These are phyloP conservation scores for Iodosphaeria phyllophila DNA, from an alignment of 2,329 filamentous ascomycete genomes.

Conservation along the genomic window DNA sequence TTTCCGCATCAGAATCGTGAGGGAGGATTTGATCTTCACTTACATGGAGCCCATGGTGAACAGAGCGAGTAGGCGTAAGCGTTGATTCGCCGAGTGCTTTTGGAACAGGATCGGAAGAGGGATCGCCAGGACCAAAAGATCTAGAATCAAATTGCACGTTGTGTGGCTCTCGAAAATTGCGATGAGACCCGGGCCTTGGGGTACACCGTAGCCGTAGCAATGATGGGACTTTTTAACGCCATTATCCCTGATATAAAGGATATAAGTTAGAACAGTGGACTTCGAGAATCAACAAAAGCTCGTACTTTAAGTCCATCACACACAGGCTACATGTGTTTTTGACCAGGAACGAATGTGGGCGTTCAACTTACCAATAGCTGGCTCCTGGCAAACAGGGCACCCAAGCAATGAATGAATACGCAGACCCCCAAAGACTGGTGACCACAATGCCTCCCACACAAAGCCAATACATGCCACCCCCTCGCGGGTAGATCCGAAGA, in stretches of 20 bases:
- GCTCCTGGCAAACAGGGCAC: constrained; percentile 12
- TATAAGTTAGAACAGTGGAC: background rate
- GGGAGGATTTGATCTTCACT: constrained; percentile 2
- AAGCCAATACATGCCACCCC: constrained; percentile 5
- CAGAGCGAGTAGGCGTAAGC: constrained; percentile 11
- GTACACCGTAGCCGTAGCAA: constrained; percentile 16
- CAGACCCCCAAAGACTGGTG: constrained; percentile 12
- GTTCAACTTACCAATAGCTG: background rate
- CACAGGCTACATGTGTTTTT: background rate
- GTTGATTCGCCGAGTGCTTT: constrained; percentile 7
- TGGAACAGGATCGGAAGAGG: constrained; percentile 15
- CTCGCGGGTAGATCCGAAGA: constrained; percentile 9
- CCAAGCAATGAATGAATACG: constrained; percentile 14
- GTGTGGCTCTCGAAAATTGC: constrained; percentile 15
- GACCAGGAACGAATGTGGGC: too few species aligned
- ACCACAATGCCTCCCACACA: constrained; percentile 8
- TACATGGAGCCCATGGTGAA: constrained; percentile 14
- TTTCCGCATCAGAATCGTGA: background rate
- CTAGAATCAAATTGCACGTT: constrained; percentile 15
- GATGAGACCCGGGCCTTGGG: constrained; percentile 8
- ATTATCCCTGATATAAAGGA: background rate
- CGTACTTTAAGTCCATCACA: background rate
- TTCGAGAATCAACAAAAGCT: background rate
- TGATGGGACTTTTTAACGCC: constrained; percentile 4
- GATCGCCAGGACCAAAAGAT: constrained; percentile 13